A percentile compares a stretch with the other conserved stretches of the same genome.
Evolutionary conservation across 2,329 filamentous ascomycete genomes (phyloP).

Genomic region (Aspergillus pseudoviridinutans): DNA sequence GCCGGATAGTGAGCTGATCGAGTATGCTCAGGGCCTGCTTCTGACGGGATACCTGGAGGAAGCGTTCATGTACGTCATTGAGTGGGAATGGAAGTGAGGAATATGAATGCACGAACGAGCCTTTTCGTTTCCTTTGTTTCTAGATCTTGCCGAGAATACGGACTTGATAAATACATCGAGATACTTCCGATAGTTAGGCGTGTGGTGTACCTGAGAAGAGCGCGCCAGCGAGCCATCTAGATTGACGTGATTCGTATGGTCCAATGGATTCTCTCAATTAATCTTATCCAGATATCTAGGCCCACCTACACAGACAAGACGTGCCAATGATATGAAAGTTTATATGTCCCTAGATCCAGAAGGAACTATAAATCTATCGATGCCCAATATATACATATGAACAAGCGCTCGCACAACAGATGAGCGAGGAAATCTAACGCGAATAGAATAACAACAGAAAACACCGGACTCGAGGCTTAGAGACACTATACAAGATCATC

Average conservation of each 20-base stretch:
- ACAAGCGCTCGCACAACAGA: background rate
- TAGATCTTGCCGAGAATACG: background rate
- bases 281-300: too few species aligned
- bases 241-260: too few species aligned
- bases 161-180: too few species aligned
- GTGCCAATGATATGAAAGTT: too few species aligned
- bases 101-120: background rate
- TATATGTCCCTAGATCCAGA: too few species aligned
- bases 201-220: background rate
- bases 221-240: too few species aligned
- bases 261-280: too few species aligned
- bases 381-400: background rate
- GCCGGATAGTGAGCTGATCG: conserved; percentile 24
- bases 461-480: background rate
- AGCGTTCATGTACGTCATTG: conserved; percentile 30
- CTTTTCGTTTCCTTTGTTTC: background rate
- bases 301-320: too few species aligned
- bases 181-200: background rate
- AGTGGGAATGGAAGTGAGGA: conserved; percentile 23
- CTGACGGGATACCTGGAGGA: conserved; percentile 24
- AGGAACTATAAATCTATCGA: background rate
- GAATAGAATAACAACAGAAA: background rate
- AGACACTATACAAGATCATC: background rate
- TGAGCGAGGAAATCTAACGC: background rate
- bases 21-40: conserved; percentile 27